Evolutionary conservation across 768 basidiomycete species (phyloP).

Genomic region (Xanthoconium purpureum): DNA sequence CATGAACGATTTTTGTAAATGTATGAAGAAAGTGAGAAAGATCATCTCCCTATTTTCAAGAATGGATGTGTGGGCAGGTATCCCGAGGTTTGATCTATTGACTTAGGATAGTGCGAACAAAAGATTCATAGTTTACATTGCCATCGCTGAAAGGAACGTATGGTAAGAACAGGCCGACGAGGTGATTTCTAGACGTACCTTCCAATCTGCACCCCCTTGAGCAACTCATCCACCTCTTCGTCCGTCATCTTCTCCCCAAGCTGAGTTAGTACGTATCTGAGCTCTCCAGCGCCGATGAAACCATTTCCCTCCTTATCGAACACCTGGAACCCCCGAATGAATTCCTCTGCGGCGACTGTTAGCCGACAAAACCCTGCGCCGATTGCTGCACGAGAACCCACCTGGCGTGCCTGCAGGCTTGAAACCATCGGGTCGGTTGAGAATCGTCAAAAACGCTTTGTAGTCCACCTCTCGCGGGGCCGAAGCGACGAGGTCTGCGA

Average conservation of each 20-base stretch:
- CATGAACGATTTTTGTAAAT: neutral
- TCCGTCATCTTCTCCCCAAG: constrained; percentile 98
- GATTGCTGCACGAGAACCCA: constrained; percentile 32
- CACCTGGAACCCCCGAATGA: constrained; percentile 98
- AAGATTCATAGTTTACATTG: constrained; percentile 96
- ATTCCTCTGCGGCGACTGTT: constrained; percentile 70
- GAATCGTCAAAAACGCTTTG: constrained; percentile 83
- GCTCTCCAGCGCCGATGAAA: constrained; percentile 61
- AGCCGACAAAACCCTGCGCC: neutral
- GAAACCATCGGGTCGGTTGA: constrained; percentile 95
- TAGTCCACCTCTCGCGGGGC: constrained; percentile 90
- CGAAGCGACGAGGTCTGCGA: constrained; percentile 69
- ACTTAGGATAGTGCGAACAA: constrained; percentile 90
- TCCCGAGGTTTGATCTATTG: constrained; percentile 47
- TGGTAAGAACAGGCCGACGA: neutral
- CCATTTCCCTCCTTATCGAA: constrained; percentile 86
- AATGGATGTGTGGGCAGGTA: neutral
- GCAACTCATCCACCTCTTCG: constrained; percentile 95
- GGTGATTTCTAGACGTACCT: constrained; percentile 51
- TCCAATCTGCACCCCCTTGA: constrained; percentile 93
- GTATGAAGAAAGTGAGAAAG: neutral
- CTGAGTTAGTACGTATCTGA: constrained; percentile 86
- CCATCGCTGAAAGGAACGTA: constrained; percentile 63
- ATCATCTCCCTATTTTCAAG: neutral
- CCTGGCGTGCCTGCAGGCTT: constrained; percentile 96